Evolutionary conservation across 345 rosid species (phyloP).

Genomic region (Euphorbia lathyris): DNA sequence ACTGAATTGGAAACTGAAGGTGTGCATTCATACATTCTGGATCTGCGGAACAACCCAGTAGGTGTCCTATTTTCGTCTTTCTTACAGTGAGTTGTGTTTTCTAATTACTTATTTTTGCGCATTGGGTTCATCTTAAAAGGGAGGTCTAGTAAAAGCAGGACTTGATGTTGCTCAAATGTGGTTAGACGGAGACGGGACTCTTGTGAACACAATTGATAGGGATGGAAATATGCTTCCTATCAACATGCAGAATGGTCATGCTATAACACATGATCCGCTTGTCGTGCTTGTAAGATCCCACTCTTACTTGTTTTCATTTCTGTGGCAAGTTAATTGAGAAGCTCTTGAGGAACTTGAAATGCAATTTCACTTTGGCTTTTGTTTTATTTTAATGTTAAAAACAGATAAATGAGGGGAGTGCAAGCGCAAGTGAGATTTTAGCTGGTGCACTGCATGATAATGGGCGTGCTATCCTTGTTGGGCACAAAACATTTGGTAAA

Average conservation of each 20-base stretch:
- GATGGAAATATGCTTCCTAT: constrained; percentile 73
- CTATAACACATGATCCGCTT: constrained; percentile 82
- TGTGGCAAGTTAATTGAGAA: not conserved
- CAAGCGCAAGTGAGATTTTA: constrained; percentile 93
- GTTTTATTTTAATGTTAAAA: constrained; percentile 10
- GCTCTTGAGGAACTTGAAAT: not conserved
- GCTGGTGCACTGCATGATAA: constrained; percentile 89
- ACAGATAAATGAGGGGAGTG: constrained; percentile 92
- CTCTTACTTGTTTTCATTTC: not conserved
- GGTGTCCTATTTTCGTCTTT: constrained; percentile 8
- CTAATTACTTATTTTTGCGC: constrained; percentile 12
- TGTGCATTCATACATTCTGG: constrained; percentile 77
- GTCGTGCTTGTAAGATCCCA: constrained; percentile 71
- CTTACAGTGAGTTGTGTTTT: not conserved
- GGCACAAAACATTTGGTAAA: constrained; percentile 80
- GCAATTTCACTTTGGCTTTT: not conserved
- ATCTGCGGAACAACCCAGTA: constrained; percentile 86
- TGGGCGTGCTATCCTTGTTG: constrained; percentile 91
- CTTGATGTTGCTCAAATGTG: constrained; percentile 89
- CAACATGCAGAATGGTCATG: constrained; percentile 72
- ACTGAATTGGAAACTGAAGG: constrained; percentile 72
- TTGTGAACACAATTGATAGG: constrained; percentile 79
- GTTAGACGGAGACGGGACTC: constrained; percentile 89
- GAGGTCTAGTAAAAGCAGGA: constrained; percentile 87
- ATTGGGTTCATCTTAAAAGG: constrained; percentile 38